Evolutionary conservation across 2,329 filamentous ascomycete genomes (phyloP).

Genomic region (Calonectria honghensis): DNA sequence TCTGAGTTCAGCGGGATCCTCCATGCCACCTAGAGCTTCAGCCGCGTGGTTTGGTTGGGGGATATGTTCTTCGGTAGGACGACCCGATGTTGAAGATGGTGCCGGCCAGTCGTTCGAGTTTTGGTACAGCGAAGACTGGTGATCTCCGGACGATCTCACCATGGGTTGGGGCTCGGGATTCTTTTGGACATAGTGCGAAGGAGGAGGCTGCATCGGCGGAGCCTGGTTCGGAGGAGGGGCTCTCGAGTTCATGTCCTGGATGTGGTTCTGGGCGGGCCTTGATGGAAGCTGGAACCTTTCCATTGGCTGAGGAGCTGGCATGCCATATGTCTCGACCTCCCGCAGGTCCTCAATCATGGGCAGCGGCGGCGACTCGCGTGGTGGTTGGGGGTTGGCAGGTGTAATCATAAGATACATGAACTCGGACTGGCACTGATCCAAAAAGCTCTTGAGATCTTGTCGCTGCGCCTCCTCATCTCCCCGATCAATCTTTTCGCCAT

Average conservation of each 20-base stretch:
- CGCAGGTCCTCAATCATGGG: constrained; percentile 76
- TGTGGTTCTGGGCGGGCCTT: constrained; percentile 73
- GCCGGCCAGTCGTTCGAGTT: constrained; percentile 61
- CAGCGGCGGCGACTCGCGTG: constrained; percentile 76
- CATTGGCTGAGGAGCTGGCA: constrained; percentile 66
- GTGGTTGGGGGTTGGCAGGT: constrained; percentile 78
- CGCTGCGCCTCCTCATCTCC: constrained; percentile 70
- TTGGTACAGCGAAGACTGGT: constrained; percentile 64
- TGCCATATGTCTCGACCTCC: constrained; percentile 71
- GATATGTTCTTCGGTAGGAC: constrained; percentile 59
- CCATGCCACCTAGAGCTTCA: constrained; percentile 62
- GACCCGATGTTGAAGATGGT: constrained; percentile 59
- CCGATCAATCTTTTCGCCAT: constrained; percentile 64
- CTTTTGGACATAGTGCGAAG: constrained; percentile 59
- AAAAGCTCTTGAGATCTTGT: constrained; percentile 74
- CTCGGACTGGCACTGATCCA: constrained; percentile 79
- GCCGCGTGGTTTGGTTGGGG: constrained; percentile 62
- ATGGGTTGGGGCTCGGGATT: constrained; percentile 68
- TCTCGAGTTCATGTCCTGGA: constrained; percentile 71
- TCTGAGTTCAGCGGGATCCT: constrained; percentile 64
- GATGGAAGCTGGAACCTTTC: constrained; percentile 63
- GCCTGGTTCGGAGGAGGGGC: constrained; percentile 77
- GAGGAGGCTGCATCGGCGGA: constrained; percentile 67
- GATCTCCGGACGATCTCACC: constrained; percentile 72
- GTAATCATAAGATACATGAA: constrained; percentile 82